Evolutionary conservation across 495 filamentous ascomycete species (phyloP).

Genomic region (Xylona heveae): DNA sequence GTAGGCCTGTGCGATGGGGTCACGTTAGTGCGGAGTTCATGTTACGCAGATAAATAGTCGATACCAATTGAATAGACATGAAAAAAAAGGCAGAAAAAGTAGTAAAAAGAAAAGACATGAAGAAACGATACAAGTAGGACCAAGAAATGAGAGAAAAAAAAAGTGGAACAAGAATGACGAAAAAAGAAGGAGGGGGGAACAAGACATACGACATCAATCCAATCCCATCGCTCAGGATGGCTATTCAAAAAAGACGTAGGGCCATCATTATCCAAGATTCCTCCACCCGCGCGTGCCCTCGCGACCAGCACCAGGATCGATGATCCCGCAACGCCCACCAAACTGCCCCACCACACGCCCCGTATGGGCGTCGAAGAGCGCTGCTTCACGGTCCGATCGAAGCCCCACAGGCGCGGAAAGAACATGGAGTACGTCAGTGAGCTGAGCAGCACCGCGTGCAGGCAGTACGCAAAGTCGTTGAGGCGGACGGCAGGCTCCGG

Average conservation of each 20-base stretch:
- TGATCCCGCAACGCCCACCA: constrained; percentile 34
- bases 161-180: too few species aligned
- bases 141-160: background rate
- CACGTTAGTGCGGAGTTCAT: constrained; percentile 12
- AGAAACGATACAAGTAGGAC: too few species aligned
- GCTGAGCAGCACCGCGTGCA: constrained; percentile 53
- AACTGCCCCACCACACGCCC: constrained; percentile 42
- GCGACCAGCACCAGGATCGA: constrained; percentile 32
- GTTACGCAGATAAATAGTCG: constrained; percentile 2
- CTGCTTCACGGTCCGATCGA: constrained; percentile 32
- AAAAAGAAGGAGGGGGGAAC: too few species aligned
- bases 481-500: constrained; percentile 63
- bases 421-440: constrained; percentile 51
- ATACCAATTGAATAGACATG: too few species aligned
- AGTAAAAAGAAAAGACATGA: too few species aligned
- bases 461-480: constrained; percentile 78
- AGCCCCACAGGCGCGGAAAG: constrained; percentile 50
- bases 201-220: constrained; percentile 64
- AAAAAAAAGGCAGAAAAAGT: too few species aligned
- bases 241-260: too few species aligned
- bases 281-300: constrained; percentile 26
- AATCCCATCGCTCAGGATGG: constrained; percentile 36
- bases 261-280: too few species aligned
- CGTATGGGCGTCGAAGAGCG: constrained; percentile 41
- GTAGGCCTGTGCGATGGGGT: constrained; percentile 37